phyloP scores from a whole-genome alignment of 2,329 filamentous ascomycete genomes.

The Plectosphaerella sp. region DNA sequence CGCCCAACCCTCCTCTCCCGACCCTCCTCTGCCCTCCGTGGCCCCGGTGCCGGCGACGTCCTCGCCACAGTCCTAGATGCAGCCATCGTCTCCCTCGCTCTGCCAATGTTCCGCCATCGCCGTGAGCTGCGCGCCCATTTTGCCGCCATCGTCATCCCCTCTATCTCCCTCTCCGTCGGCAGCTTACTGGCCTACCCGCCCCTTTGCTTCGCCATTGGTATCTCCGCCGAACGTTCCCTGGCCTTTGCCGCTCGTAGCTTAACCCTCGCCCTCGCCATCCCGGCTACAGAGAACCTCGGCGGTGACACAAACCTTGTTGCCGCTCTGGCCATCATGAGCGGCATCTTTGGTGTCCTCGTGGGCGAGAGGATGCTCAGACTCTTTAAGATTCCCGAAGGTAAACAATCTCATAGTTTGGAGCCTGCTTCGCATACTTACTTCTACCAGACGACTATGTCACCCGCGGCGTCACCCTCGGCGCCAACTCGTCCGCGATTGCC shows the following conservation, averaged over 20 bases:
- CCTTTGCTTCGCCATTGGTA: slow-evolving; percentile 50
- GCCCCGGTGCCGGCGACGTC: slow-evolving; percentile 53
- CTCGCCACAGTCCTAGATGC: slow-evolving; percentile 52
- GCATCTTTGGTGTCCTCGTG: slow-evolving; percentile 54
- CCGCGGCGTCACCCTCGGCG: slow-evolving; percentile 56
- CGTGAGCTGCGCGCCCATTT: slow-evolving; percentile 50
- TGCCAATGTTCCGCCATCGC: slow-evolving; percentile 59
- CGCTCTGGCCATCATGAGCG: slow-evolving; percentile 54
- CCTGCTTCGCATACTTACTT: not conserved
- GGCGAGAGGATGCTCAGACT: slow-evolving; percentile 42
- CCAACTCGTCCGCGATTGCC: slow-evolving; percentile 55
- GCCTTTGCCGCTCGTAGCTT: slow-evolving; percentile 53
- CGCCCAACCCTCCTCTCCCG: slow-evolving; percentile 16
- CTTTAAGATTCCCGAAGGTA: slow-evolving; percentile 50
- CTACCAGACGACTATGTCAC: slow-evolving; percentile 56
- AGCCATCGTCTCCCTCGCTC: slow-evolving; percentile 52
- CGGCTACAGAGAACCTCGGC: slow-evolving; percentile 50
- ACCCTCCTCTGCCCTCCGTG: slow-evolving; percentile 9
- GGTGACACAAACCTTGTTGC: slow-evolving; percentile 53
- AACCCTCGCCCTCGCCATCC: slow-evolving; percentile 56
- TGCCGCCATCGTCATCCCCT: slow-evolving; percentile 48
- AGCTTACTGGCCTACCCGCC: slow-evolving; percentile 55
- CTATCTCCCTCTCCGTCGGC: slow-evolving; percentile 42
- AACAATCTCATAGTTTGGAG: slow-evolving; percentile 6
- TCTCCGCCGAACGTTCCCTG: slow-evolving; percentile 44